These are phyloP conservation scores for Balansia obtecta DNA, from an alignment of 2,329 filamentous ascomycete species.

Conservation along the genomic window DNA sequence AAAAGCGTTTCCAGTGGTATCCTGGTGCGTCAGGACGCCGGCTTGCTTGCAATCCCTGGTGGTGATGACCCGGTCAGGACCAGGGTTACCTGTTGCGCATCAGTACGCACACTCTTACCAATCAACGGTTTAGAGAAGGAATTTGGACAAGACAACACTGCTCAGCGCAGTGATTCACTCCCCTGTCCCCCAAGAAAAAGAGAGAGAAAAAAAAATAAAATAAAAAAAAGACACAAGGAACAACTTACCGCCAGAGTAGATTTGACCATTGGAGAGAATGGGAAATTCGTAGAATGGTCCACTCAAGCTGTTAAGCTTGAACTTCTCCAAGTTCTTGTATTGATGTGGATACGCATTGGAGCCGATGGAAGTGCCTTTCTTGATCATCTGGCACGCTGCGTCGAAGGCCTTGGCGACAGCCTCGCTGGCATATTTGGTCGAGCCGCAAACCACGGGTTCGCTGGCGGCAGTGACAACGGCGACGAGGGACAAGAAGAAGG, in stretches of 20 bases:
- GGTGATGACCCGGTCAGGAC: slow-evolving; percentile 51
- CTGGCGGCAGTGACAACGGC: slow-evolving; percentile 6
- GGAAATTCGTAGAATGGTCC: slow-evolving; percentile 55
- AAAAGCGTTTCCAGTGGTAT: slow-evolving; percentile 4
- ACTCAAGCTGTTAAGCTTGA: slow-evolving; percentile 39
- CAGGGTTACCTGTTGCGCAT: slow-evolving; percentile 36
- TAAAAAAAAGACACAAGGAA: slow-evolving; percentile 1
- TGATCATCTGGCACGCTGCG: slow-evolving; percentile 38
- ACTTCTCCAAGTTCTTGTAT: slow-evolving; percentile 52
- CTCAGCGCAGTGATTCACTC: too few relatives aligned
- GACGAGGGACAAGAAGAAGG: slow-evolving; percentile 8
- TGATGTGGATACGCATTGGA: slow-evolving; percentile 38
- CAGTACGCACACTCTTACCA: neutral
- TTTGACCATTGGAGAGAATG: slow-evolving; percentile 31
- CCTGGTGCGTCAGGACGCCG: slow-evolving; percentile 47
- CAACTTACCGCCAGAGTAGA: slow-evolving; percentile 41
- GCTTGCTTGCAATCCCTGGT: slow-evolving; percentile 39
- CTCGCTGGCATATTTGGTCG: slow-evolving; percentile 31
- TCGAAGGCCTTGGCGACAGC: slow-evolving; percentile 35
- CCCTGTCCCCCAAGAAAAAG: neutral
- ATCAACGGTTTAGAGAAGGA: neutral
- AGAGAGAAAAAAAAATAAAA: neutral
- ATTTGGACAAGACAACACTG: neutral
- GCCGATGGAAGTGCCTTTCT: slow-evolving; percentile 23
- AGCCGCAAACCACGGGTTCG: slow-evolving; percentile 35